These are phyloP conservation scores for Metschnikowia similis DNA, from an alignment of 805 yeast genomes.

Conservation along the genomic window DNA sequence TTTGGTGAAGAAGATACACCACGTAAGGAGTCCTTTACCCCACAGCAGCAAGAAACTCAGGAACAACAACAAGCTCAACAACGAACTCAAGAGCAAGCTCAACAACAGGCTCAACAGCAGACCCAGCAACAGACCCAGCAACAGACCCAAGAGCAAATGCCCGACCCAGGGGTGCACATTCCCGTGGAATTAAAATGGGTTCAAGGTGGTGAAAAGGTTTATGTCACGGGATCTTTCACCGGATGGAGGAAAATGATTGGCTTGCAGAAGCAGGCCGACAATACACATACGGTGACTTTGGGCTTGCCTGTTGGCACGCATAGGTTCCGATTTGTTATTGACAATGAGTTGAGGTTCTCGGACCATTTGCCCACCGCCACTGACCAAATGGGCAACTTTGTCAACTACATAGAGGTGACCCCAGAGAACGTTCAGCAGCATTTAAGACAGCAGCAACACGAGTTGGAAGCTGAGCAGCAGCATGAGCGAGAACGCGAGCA, in stretches of 20 bases:
- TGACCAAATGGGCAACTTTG: slow-evolving; percentile 93
- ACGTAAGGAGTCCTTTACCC: not conserved
- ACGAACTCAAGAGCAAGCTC: not conserved
- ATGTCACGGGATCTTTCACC: slow-evolving; percentile 95
- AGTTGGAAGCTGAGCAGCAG: slow-evolving; percentile 19
- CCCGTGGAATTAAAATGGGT: slow-evolving; percentile 82
- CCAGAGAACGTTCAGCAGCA: slow-evolving; percentile 35
- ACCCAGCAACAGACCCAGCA: slow-evolving; percentile 6
- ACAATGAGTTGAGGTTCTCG: slow-evolving; percentile 84
- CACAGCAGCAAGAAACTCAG: not conserved
- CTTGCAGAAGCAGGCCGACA: slow-evolving; percentile 51
- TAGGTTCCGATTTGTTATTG: slow-evolving; percentile 88
- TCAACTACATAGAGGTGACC: slow-evolving; percentile 79
- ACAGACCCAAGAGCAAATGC: slow-evolving; percentile 7
- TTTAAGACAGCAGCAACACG: slow-evolving; percentile 25
- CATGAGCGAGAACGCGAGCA: slow-evolving; percentile 8
- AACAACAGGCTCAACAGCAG: slow-evolving; percentile 6
- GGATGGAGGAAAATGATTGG: slow-evolving; percentile 99
- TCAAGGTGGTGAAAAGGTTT: slow-evolving; percentile 94
- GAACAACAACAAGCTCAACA: not conserved
- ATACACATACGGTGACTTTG: slow-evolving; percentile 60
- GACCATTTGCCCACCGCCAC: slow-evolving; percentile 94
- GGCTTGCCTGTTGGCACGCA: slow-evolving; percentile 89
- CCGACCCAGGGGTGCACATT: slow-evolving; percentile 30
- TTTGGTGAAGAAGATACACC: not conserved